A percentile compares a stretch with the other conserved stretches of the same genome.
phyloP scores from a whole-genome alignment of 2,329 filamentous ascomycete species.

The Ambrosiella cleistominuta region DNA sequence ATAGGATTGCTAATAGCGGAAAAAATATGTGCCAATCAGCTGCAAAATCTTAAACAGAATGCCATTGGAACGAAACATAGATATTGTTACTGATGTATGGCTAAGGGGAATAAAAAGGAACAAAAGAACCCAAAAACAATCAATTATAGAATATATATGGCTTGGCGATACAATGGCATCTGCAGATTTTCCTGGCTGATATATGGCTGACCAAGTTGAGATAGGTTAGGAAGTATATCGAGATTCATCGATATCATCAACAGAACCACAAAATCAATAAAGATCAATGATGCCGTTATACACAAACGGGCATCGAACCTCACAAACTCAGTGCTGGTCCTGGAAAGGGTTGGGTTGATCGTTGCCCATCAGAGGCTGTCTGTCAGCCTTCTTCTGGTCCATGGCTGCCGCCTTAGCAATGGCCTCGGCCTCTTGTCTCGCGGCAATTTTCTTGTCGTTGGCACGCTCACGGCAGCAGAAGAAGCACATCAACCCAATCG shows the following conservation, averaged over 20 bases:
- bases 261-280: background rate
- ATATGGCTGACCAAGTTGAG: background rate
- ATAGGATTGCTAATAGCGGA: too few species aligned
- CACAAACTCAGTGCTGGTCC: conserved; percentile 18
- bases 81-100: too few species aligned
- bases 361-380: conserved; percentile 22
- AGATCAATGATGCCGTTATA: background rate
- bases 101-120: too few species aligned
- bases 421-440: conserved; percentile 32
- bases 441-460: conserved; percentile 25
- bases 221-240: background rate
- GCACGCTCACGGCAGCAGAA: conserved; percentile 34
- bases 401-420: conserved; percentile 28
- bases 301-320: background rate
- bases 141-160: background rate
- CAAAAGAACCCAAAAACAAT: too few species aligned
- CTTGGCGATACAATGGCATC: background rate
- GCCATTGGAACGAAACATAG: too few species aligned
- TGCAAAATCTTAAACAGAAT: too few species aligned
- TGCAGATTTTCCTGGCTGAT: background rate
- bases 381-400: conserved; percentile 24
- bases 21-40: too few species aligned
- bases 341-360: conserved; percentile 21
- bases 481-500: conserved; percentile 27
- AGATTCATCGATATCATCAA: background rate